Percentiles rank a stretch among this genome's conserved stretches.
These are phyloP conservation scores for Emmonsiellopsis sp. DNA, from an alignment of 2,329 filamentous ascomycete species.

Conservation along the genomic window DNA sequence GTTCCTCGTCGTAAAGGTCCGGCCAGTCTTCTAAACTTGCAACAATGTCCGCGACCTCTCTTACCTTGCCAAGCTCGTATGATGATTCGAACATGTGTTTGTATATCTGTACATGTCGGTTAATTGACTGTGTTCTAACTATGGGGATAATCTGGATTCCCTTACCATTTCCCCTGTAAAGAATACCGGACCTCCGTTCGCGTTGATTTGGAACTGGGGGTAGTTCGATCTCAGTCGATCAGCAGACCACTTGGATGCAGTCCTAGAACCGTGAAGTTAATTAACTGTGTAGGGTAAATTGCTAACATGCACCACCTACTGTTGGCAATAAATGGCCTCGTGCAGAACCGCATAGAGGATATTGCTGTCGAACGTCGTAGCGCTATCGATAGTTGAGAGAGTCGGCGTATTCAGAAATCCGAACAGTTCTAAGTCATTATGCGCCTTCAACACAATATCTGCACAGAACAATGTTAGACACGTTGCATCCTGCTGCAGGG, in stretches of 20 bases:
- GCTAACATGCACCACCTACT: constrained; percentile 26
- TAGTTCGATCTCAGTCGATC: constrained; percentile 32
- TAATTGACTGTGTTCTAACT: background rate
- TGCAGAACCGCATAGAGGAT: constrained; percentile 82
- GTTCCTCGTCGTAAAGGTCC: constrained; percentile 62
- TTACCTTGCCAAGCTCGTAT: constrained; percentile 61
- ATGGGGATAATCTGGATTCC: background rate
- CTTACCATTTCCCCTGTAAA: constrained; percentile 82
- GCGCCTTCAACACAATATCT: constrained; percentile 59
- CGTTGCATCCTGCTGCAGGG: background rate
- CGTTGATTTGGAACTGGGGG: constrained; percentile 38
- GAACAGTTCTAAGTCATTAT: constrained; percentile 64
- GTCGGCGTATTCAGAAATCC: constrained; percentile 66
- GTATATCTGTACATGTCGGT: constrained; percentile 46
- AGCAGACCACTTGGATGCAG: constrained; percentile 66
- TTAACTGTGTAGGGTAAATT: background rate
- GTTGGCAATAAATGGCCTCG: constrained; percentile 77
- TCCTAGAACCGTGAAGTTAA: constrained; percentile 19
- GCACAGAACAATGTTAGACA: background rate
- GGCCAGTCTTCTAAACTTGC: constrained; percentile 64
- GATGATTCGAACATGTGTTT: constrained; percentile 77
- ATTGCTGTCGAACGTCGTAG: constrained; percentile 61
- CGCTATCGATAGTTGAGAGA: constrained; percentile 57
- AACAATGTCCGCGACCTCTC: constrained; percentile 59
- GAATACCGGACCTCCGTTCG: constrained; percentile 47